phyloP scores from a whole-genome alignment of 1,139 yeast genomes.

The Candida sanyaensis region DNA sequence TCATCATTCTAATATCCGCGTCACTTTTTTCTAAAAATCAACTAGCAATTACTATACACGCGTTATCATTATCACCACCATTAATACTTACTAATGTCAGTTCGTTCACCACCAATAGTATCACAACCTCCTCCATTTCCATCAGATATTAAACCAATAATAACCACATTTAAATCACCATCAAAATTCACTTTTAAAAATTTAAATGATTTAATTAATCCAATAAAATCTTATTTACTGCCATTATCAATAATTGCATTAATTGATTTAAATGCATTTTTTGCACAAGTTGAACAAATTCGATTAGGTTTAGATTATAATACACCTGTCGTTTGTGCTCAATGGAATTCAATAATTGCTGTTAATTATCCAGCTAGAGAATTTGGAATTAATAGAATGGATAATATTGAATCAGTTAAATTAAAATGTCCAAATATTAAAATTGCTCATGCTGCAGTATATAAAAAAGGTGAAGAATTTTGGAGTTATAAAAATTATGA shows the following conservation, averaged over 20 bases:
- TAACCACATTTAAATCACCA: conserved; percentile 5
- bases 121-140: neutral
- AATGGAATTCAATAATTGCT: conserved; percentile 89
- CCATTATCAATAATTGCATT: conserved; percentile 84
- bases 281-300: conserved; percentile 90
- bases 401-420: conserved; percentile 64
- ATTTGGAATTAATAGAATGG: conserved; percentile 81
- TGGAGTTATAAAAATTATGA: conserved; percentile 60
- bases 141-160: neutral
- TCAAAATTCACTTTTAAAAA: conserved; percentile 47
- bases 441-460: conserved; percentile 92
- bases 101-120: conserved; percentile 3
- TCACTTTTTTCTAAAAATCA: too few species aligned
- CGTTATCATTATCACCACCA: neutral
- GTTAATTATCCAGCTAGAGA: conserved; percentile 87
- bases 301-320: conserved; percentile 62
- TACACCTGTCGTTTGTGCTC: conserved; percentile 92
- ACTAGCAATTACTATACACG: neutral
- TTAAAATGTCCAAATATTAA: conserved; percentile 74
- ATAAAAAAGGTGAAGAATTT: conserved; percentile 77
- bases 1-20: too few species aligned
- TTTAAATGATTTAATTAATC: conserved; percentile 48
- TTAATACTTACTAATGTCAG: conserved; percentile 9
- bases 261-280: conserved; percentile 91
- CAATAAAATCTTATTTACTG: conserved; percentile 50